phyloP scores from a whole-genome alignment of 306 rosid genomes.

The Luffa aegyptiaca region DNA sequence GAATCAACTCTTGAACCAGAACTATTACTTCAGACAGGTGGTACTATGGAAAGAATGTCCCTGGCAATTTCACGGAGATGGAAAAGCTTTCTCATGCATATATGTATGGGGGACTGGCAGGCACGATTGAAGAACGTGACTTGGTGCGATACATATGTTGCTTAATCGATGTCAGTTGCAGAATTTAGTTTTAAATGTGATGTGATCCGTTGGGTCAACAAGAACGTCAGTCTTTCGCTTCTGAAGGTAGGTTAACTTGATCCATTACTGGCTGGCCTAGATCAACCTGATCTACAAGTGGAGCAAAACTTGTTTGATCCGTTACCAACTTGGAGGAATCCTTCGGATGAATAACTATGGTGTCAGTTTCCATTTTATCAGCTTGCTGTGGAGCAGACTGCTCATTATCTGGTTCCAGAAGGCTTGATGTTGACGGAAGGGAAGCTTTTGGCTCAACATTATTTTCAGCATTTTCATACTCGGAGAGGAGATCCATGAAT shows the following conservation, averaged over 20 bases:
- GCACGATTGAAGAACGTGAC: neutral
- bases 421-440: constrained; percentile 18
- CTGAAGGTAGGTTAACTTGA: constrained; percentile 23
- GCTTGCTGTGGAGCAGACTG: constrained; percentile 10
- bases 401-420: constrained; percentile 19
- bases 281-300: constrained; percentile 9
- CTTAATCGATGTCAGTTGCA: neutral
- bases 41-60: neutral
- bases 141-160: neutral
- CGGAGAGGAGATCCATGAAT: constrained; percentile 83
- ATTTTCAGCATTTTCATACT: constrained; percentile 44
- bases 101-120: neutral
- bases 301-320: constrained; percentile 15
- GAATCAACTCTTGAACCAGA: constrained; percentile 6
- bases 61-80: neutral
- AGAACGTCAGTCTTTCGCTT: constrained; percentile 32
- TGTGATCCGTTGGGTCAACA: constrained; percentile 9
- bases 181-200: neutral
- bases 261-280: constrained; percentile 25
- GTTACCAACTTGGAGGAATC: constrained; percentile 11
- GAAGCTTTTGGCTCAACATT: constrained; percentile 28
- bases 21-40: neutral
- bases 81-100: neutral
- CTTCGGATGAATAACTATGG: constrained; percentile 3
- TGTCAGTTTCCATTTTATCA: constrained; percentile 3